Percentiles rank a stretch among this genome's conserved stretches.
Evolutionary conservation across 2,329 filamentous ascomycete genomes (phyloP).

Genomic region (Pleurostoma richardsiae): DNA sequence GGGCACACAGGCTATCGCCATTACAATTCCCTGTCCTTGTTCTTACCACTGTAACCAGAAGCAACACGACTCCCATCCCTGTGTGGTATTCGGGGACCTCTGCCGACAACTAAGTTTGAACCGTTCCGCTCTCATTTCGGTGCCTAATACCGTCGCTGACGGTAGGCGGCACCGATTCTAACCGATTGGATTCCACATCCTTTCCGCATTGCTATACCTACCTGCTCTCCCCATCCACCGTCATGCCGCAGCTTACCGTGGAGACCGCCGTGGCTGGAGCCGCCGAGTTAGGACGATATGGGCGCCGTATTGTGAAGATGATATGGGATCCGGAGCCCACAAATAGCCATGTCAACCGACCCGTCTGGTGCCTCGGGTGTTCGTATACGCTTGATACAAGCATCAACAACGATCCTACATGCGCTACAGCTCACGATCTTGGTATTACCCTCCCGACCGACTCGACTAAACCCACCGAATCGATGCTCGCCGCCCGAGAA

Average conservation of each 20-base stretch:
- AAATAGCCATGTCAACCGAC: slow-evolving; percentile 67
- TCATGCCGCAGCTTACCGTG: slow-evolving; percentile 19
- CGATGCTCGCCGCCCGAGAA: slow-evolving; percentile 16
- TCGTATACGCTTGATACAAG: slow-evolving; percentile 39
- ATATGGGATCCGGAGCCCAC: slow-evolving; percentile 88
- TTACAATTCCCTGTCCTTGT: no score
- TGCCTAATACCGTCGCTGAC: no score
- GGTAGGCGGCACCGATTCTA: no score
- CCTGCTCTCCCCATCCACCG: background rate
- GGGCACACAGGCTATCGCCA: no score
- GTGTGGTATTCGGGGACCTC: no score
- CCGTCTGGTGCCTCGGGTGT: slow-evolving; percentile 77
- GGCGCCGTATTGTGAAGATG: slow-evolving; percentile 80
- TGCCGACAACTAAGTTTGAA: no score
- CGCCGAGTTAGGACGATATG: slow-evolving; percentile 58
- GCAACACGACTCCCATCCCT: no score
- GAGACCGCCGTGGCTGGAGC: slow-evolving; percentile 31
- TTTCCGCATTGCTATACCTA: background rate
- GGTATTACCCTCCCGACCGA: slow-evolving; percentile 9
- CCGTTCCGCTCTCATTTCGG: no score
- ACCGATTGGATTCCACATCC: slow-evolving; percentile 1
- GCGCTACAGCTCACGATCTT: slow-evolving; percentile 2
- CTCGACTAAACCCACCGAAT: slow-evolving; percentile 8
- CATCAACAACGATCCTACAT: slow-evolving; percentile 12
- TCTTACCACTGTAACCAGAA: no score